Evolutionary conservation across 805 yeast species (phyloP), one percentile per base, ranked within the genome.

Genomic region (Wickerhamiella lipophila): DNA sequence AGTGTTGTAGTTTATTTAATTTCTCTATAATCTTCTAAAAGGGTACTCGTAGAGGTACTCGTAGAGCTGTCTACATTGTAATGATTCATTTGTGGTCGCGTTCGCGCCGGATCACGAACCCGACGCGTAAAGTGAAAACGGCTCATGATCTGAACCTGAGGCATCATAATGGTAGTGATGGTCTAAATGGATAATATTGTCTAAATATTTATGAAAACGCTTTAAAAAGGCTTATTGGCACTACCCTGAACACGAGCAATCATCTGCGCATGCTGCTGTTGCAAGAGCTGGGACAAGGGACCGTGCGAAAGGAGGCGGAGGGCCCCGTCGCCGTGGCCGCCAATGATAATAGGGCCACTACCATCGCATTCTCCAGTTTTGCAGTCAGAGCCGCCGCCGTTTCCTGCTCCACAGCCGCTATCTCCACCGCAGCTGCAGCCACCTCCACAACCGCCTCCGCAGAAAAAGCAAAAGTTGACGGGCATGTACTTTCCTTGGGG

Each of bases 371-470:
- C 11, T 9, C 38, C 38, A 32, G 38, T 15, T 4, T 6, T 9
- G 19, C 38, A 32, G 38, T 16, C 19, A n/a, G 15, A 9, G 38
- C 38, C 38, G 18, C 38, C 38, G n/a, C 21, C 12, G 38, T 9
- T 5, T 6, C 38, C 38, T 4, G 21, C 38, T 3, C 38, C 38
- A 16, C 38, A 32, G 19, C 38, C 38, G 38, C 38, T 32, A 15
- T 32, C 38, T 15, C 38, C 38, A 32, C 38, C 38, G 11, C 38
- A 32, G 38, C 38, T 32, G 38, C 38, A 32, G 9, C 38, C 38
- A 16, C 38, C 38, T 18, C 38, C 38, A n/a, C 38, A 32, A 5
- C 38, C 38, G 15, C 38, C 38, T 5, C 38, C 38, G 19, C 38
- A 32, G 3, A n/a, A 3, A 32, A 32, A 32, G 38, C 38, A 32